These are phyloP conservation scores for Colletotrichum paranaense DNA, from an alignment of 2,329 filamentous ascomycete genomes.

Conservation along the genomic window DNA sequence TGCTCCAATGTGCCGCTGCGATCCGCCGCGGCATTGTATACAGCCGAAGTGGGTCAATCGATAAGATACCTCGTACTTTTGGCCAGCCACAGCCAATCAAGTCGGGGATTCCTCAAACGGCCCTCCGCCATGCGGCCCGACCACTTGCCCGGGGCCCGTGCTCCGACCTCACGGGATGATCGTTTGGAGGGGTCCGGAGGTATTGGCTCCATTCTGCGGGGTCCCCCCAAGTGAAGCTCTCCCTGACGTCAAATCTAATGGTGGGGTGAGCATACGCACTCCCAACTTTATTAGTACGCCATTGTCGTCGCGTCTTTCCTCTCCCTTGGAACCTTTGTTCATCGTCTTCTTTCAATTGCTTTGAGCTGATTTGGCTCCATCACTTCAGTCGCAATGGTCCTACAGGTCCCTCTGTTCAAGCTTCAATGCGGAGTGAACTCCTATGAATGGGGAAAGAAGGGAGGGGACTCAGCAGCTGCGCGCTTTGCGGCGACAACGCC, in stretches of 20 bases:
- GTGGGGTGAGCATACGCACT: conserved; percentile 25
- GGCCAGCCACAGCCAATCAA: not conserved
- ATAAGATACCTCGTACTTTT: too few species aligned
- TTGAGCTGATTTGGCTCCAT: not conserved
- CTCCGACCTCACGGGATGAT: conserved; percentile 5
- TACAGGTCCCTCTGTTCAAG: conserved; percentile 86
- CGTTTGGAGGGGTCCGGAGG: conserved; percentile 1
- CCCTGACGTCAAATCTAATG: conserved; percentile 34
- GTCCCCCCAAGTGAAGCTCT: conserved; percentile 28
- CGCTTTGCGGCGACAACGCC: conserved; percentile 89
- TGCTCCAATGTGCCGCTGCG: not conserved
- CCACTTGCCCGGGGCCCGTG: conserved; percentile 30
- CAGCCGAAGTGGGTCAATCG: not conserved
- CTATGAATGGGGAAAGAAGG: conserved; percentile 98
- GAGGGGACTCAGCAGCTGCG: conserved; percentile 86
- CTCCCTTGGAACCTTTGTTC: not conserved
- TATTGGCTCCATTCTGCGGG: conserved; percentile 25
- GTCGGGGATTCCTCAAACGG: not conserved
- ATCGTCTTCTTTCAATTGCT: not conserved
- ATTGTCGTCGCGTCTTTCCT: not conserved
- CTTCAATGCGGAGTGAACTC: conserved; percentile 95
- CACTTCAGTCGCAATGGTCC: conserved; percentile 38
- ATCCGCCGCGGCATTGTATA: not conserved
- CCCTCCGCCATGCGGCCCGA: conserved; percentile 23
- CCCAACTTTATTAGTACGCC: conserved; percentile 18